Conservation (phyloP, 2,329 filamentous ascomycete species). For the Stachybotrys chlorohalonatus region DNA sequence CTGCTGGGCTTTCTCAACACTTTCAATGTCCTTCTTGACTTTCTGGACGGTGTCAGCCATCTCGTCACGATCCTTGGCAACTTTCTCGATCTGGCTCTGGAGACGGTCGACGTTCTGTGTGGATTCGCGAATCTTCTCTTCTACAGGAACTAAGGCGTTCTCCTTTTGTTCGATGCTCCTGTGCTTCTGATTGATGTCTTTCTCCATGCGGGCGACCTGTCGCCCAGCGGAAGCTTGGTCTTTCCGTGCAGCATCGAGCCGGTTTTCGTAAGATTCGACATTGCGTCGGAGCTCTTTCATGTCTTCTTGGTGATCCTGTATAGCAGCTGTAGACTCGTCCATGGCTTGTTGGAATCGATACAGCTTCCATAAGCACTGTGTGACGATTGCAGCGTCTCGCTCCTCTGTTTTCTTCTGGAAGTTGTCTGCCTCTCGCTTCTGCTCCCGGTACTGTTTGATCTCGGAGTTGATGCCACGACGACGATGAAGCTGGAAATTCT, state of each 20-base stretch:
- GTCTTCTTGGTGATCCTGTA: constrained; percentile 89
- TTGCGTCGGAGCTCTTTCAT: constrained; percentile 86
- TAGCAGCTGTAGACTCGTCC: constrained; percentile 82
- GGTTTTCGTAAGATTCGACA: constrained; percentile 73
- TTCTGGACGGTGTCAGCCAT: constrained; percentile 62
- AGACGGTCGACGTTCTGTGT: constrained; percentile 61
- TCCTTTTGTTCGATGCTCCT: constrained; percentile 80
- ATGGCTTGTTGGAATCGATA: constrained; percentile 92
- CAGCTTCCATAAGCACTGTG: constrained; percentile 92
- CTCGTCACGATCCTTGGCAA: constrained; percentile 67
- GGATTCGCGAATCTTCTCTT: constrained; percentile 83
- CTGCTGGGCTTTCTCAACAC: constrained; percentile 81
- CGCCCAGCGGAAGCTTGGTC: constrained; percentile 72
- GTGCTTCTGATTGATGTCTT: constrained; percentile 75
- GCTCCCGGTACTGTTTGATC: constrained; percentile 94
- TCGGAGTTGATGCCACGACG: constrained; percentile 94
- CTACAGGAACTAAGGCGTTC: constrained; percentile 77
- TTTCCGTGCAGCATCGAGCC: constrained; percentile 70
- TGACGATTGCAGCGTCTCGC: constrained; percentile 82
- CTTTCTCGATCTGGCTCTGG: constrained; percentile 57
- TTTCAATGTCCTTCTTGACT: constrained; percentile 69
- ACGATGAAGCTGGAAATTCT: constrained; percentile 78
- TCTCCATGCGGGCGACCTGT: constrained; percentile 74
- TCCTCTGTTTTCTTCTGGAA: constrained; percentile 88
- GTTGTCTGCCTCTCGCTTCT: constrained; percentile 90